These are phyloP conservation scores for Torulaspora franciscae DNA, from an alignment of 805 yeast species.

Conservation along the genomic window DNA sequence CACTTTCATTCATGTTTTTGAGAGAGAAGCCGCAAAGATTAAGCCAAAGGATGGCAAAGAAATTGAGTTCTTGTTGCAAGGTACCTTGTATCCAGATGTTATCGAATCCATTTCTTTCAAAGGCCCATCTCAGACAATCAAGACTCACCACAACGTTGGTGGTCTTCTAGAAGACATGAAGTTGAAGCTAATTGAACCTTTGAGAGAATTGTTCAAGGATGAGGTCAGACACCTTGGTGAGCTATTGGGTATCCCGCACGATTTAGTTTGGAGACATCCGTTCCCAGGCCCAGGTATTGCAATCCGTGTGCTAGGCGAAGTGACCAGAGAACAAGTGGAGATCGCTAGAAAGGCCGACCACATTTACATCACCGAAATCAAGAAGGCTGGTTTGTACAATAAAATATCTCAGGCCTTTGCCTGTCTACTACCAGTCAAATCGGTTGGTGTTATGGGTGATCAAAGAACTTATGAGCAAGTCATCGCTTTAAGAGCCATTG, in stretches of 20 bases:
- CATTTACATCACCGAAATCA: conserved; percentile 95
- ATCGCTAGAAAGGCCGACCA: conserved; percentile 97
- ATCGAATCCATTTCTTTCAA: conserved; percentile 97
- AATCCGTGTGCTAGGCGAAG: conserved; percentile 96
- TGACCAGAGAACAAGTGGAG: conserved; percentile 84
- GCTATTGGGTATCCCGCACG: conserved; percentile 90
- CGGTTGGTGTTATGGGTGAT: conserved; percentile 99
- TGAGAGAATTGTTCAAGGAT: conserved; percentile 97
- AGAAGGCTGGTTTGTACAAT: conserved; percentile 84
- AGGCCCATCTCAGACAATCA: conserved; percentile 99
- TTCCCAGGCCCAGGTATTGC: conserved; percentile 99
- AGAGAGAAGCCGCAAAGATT: conserved; percentile 89
- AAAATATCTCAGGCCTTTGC: conserved; percentile 98
- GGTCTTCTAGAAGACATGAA: conserved; percentile 98
- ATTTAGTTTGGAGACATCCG: conserved; percentile 99
- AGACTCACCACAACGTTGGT: conserved; percentile 99
- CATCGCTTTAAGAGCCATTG: conserved; percentile 96
- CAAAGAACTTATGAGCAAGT: conserved; percentile 99
- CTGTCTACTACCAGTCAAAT: conserved; percentile 90
- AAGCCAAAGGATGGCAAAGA: conserved; percentile 85
- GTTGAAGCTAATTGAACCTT: conserved; percentile 95
- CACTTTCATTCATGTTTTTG: conserved; percentile 95
- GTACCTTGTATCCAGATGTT: conserved; percentile 97
- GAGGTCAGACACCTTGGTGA: conserved; percentile 97
- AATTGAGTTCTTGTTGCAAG: conserved; percentile 90